Evolutionary conservation across 352 stramenopile genomes (phyloP).

Genomic region (Pythium vanterpoolii): DNA sequence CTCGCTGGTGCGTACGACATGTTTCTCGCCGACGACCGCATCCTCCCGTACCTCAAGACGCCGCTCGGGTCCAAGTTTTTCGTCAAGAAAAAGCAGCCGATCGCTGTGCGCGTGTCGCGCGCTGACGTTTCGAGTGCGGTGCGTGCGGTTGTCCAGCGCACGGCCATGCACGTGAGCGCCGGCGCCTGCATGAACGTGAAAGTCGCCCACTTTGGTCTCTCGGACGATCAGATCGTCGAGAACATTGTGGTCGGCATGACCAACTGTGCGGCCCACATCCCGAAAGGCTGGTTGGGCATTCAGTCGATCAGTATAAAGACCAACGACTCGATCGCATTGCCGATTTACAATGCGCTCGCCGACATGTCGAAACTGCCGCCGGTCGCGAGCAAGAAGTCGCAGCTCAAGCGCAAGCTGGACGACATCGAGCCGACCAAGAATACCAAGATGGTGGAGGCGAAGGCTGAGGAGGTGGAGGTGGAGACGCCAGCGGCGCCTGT

Average conservation of each 20-base stretch:
- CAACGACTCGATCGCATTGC: slow-evolving; percentile 80
- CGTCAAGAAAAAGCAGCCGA: slow-evolving; percentile 74
- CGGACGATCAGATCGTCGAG: slow-evolving; percentile 60
- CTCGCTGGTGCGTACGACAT: slow-evolving; percentile 70
- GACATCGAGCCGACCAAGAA: slow-evolving; percentile 35
- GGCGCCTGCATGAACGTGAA: slow-evolving; percentile 90
- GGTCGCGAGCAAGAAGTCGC: slow-evolving; percentile 41
- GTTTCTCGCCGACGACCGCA: slow-evolving; percentile 77
- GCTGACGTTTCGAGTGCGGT: slow-evolving; percentile 51
- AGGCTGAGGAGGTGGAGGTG: slow-evolving; percentile 7
- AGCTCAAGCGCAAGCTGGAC: slow-evolving; percentile 68
- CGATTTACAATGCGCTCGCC: slow-evolving; percentile 87
- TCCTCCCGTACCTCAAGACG: slow-evolving; percentile 69
- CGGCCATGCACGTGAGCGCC: slow-evolving; percentile 79
- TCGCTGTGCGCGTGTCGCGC: slow-evolving; percentile 70
- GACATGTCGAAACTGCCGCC: slow-evolving; percentile 59
- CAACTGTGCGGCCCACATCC: slow-evolving; percentile 71
- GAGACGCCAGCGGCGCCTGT: not conserved
- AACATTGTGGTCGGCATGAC: slow-evolving; percentile 77
- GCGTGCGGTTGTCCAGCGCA: slow-evolving; percentile 52
- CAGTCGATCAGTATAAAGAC: slow-evolving; percentile 92
- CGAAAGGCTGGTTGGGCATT: slow-evolving; percentile 90
- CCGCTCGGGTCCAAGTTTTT: slow-evolving; percentile 73
- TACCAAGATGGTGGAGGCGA: slow-evolving; percentile 14
- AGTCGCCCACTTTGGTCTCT: slow-evolving; percentile 68